Percentiles rank a stretch among this genome's conserved stretches.
Evolutionary conservation across 2,329 filamentous ascomycete species (phyloP).

Genomic region (Aspergillus fructus): DNA sequence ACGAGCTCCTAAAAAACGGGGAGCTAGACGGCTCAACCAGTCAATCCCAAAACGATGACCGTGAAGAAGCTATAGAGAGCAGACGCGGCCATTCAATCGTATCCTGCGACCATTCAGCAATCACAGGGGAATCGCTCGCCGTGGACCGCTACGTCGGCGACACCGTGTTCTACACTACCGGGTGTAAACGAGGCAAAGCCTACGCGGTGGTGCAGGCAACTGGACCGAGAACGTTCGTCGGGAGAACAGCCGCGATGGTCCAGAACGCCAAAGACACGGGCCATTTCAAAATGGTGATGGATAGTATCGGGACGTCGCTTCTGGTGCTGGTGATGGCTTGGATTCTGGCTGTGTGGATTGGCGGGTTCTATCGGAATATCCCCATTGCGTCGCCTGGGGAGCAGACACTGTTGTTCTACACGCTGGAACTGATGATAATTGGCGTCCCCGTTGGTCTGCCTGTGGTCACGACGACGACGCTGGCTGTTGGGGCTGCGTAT

Average conservation of each 20-base stretch:
- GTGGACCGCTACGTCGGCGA: conserved; percentile 70
- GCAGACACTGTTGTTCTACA: conserved; percentile 67
- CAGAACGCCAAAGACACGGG: conserved; percentile 72
- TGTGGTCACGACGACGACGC: conserved; percentile 74
- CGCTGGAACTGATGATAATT: conserved; percentile 70
- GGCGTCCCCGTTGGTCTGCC: conserved; percentile 78
- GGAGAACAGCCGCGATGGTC: conserved; percentile 70
- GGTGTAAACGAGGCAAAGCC: conserved; percentile 77
- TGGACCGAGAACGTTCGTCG: conserved; percentile 72
- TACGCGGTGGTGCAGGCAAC: conserved; percentile 67
- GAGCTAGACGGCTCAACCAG: conserved; percentile 50
- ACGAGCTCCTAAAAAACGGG: conserved; percentile 62
- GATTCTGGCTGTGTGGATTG: conserved; percentile 73
- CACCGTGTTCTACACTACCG: conserved; percentile 73
- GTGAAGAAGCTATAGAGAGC: conserved; percentile 5
- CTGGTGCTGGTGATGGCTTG: conserved; percentile 75
- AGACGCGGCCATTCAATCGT: conserved; percentile 63
- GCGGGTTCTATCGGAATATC: conserved; percentile 72
- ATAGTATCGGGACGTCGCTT: conserved; percentile 72
- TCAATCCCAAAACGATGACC: conserved; percentile 15
- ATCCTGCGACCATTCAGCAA: conserved; percentile 75
- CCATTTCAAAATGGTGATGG: conserved; percentile 81
- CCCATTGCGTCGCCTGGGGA: conserved; percentile 56
- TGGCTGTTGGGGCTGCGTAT: conserved; percentile 75
- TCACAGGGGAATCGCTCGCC: conserved; percentile 76